Evolutionary conservation across 140 eudicot species (phyloP).

Genomic region (Ambrosia hybrid): DNA sequence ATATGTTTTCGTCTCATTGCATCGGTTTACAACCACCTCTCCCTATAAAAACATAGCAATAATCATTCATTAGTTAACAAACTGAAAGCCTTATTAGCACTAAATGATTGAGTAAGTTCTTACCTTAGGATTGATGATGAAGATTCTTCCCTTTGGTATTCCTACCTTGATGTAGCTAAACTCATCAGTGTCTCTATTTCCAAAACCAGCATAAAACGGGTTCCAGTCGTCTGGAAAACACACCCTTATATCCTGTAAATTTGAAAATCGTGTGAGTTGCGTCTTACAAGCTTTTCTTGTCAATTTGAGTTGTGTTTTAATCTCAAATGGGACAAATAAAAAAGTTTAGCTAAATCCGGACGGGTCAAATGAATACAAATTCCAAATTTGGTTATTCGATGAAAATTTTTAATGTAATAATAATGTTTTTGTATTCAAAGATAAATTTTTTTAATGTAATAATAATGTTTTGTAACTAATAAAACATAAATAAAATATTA

Average conservation of each 20-base stretch:
- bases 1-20: slow-evolving; percentile 66
- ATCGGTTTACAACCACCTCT: slow-evolving; percentile 74
- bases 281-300: slow-evolving; percentile 10
- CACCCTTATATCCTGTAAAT: slow-evolving; percentile 71
- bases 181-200: slow-evolving; percentile 95
- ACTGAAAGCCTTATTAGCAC: background rate
- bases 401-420: background rate
- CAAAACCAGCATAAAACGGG: slow-evolving; percentile 95
- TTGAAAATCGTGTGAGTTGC: background rate
- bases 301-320: background rate
- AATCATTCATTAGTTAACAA: background rate
- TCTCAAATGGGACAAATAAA: background rate
- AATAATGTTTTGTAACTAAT: background rate
- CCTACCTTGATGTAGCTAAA: slow-evolving; percentile 93
- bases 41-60: slow-evolving; percentile 51
- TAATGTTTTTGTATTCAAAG: no score
- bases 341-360: background rate
- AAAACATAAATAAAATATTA: background rate
- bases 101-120: background rate
- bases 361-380: background rate
- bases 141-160: slow-evolving; percentile 75
- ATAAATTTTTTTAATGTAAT: no score
- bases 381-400: background rate
- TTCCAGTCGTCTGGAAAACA: slow-evolving; percentile 71
- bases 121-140: slow-evolving; percentile 94